phyloP scores from a whole-genome alignment of 2,329 filamentous ascomycete species.

The Pyricularia grisea region DNA sequence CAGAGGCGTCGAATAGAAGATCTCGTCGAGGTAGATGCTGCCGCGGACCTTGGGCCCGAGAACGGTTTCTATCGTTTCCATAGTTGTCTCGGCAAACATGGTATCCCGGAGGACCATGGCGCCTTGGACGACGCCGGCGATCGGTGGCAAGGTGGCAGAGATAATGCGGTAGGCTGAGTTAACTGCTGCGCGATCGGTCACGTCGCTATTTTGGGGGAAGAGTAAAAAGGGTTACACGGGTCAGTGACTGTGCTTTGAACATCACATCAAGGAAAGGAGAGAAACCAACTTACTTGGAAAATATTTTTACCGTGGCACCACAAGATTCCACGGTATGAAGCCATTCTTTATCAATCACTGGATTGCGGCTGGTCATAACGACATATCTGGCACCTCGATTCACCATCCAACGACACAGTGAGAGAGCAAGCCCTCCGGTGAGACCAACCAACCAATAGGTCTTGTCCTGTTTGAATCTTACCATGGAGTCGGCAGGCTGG shows the following conservation, averaged over 20 bases:
- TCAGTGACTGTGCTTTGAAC: not conserved
- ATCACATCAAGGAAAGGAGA: not conserved
- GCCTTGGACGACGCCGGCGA: not conserved
- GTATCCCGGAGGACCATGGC: constrained; percentile 3
- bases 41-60: constrained; percentile 19
- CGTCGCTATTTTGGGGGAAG: not conserved
- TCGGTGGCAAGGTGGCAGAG: not conserved
- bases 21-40: constrained; percentile 13
- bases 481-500: not conserved
- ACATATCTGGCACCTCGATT: constrained; percentile 22
- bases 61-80: constrained; percentile 9
- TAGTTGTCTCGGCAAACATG: constrained; percentile 1
- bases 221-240: not conserved
- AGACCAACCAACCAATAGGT: constrained; percentile 26
- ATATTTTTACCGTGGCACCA: not conserved
- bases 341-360: not conserved
- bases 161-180: not conserved
- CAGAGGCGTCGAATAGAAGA: constrained; percentile 12
- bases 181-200: not conserved
- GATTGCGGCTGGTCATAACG: not conserved
- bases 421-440: constrained; percentile 23
- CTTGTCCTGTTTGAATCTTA: constrained; percentile 8
- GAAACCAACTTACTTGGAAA: not conserved
- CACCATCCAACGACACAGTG: constrained; percentile 30
- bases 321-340: not conserved